Evolutionary conservation across 805 yeast species (phyloP).

Genomic region (Yarrowia phangngaensis): DNA sequence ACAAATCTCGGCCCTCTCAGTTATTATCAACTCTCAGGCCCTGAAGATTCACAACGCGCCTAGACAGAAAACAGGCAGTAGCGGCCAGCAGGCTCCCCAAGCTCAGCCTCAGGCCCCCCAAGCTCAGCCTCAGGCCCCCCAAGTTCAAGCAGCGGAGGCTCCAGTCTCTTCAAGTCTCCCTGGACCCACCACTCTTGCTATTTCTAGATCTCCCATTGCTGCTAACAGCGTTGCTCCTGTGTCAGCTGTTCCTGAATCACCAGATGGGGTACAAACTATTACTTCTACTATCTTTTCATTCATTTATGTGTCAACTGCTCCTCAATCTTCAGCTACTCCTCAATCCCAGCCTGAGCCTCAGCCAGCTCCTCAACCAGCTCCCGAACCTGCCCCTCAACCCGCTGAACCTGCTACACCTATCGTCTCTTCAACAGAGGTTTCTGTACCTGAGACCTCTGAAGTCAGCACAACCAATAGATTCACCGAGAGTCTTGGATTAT

Average conservation of each 20-base stretch:
- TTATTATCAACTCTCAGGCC: conserved; percentile 47
- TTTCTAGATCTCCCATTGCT: conserved; percentile 31
- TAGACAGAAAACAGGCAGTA: too few species aligned
- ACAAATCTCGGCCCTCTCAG: conserved; percentile 74
- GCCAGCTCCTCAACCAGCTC: too few species aligned
- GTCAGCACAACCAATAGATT: too few species aligned
- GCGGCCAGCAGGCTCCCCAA: conserved; percentile 54
- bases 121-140: conserved; percentile 73
- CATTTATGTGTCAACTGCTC: too few species aligned
- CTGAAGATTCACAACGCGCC: conserved; percentile 55
- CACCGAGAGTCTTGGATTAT: conserved; percentile 11
- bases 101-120: conserved; percentile 67
- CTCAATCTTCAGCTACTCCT: too few species aligned
- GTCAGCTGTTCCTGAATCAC: conserved; percentile 31
- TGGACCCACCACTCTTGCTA: conserved; percentile 32
- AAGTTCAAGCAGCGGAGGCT: too few species aligned
- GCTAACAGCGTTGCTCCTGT: conserved; percentile 25
- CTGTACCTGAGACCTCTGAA: too few species aligned
- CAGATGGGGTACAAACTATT: not conserved
- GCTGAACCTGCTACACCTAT: too few species aligned
- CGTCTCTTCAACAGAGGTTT: too few species aligned
- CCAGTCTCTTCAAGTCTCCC: conserved; percentile 27
- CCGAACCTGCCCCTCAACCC: too few species aligned
- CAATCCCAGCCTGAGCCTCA: too few species aligned
- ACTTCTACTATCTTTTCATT: too few species aligned